phyloP scores from a whole-genome alignment of 2,329 filamentous ascomycete species.

The Pseudogymnoascus sp. region DNA sequence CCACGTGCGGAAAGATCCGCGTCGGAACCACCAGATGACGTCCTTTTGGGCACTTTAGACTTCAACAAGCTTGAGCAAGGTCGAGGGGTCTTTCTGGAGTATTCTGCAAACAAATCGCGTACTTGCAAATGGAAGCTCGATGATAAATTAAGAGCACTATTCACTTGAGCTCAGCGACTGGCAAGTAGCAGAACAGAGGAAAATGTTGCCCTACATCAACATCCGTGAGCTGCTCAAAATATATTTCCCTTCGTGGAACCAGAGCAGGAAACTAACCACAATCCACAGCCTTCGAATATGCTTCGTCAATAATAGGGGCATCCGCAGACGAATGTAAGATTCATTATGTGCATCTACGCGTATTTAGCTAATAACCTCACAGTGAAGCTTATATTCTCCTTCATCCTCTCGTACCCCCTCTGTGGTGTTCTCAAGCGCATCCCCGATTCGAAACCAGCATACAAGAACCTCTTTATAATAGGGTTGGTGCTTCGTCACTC shows the following conservation, averaged over 20 bases:
- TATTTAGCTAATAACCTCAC: constrained; percentile 13
- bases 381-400: constrained; percentile 92
- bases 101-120: neutral
- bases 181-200: neutral
- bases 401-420: constrained; percentile 86
- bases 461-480: constrained; percentile 85
- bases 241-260: constrained; percentile 12
- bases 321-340: constrained; percentile 55
- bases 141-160: constrained; percentile 1
- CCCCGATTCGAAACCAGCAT: constrained; percentile 71
- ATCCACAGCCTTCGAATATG: constrained; percentile 50
- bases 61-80: neutral
- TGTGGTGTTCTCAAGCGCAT: constrained; percentile 82
- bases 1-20: constrained; percentile 7
- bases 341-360: constrained; percentile 5
- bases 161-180: neutral
- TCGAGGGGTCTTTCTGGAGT: neutral
- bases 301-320: constrained; percentile 48
- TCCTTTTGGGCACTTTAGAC: constrained; percentile 1
- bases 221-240: constrained; percentile 36
- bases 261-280: constrained; percentile 21
- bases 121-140: constrained; percentile 4
- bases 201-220: constrained; percentile 58
- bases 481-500: constrained; percentile 40
- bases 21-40: constrained; percentile 1